These are phyloP conservation scores for Castanea sativa DNA, from an alignment of 306 rosid genomes.

Conservation along the genomic window DNA sequence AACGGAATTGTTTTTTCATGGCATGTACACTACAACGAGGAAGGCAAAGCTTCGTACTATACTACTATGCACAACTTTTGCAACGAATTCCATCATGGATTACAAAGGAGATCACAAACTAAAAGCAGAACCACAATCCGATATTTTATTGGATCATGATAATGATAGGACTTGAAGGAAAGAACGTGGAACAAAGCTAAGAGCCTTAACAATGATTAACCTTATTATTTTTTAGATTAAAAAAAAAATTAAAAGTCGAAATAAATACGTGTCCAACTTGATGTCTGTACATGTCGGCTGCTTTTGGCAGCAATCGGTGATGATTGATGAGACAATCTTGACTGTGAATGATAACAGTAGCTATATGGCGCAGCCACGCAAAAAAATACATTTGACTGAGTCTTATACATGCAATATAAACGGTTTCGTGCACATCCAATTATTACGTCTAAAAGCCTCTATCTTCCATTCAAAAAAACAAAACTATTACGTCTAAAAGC, in stretches of 20 bases:
- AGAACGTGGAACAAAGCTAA: background rate
- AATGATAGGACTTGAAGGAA: background rate
- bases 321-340: background rate
- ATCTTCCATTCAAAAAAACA: too few relatives aligned
- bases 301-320: background rate
- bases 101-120: background rate
- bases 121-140: background rate
- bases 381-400: background rate
- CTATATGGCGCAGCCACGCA: background rate
- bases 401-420: background rate
- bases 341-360: background rate
- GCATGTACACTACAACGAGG: too few relatives aligned
- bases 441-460: too few relatives aligned
- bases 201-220: too few relatives aligned
- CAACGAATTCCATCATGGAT: too few relatives aligned
- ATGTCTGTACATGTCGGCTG: background rate
- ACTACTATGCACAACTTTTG: too few relatives aligned
- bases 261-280: conserved; percentile 9
- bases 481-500: too few relatives aligned
- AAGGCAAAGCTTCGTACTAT: too few relatives aligned
- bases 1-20: too few relatives aligned
- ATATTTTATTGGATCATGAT: background rate
- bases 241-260: too few relatives aligned
- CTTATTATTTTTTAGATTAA: background rate
- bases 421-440: too few relatives aligned